These are phyloP conservation scores for Salix brachista DNA, from an alignment of 345 rosid species.

Conservation along the genomic window DNA sequence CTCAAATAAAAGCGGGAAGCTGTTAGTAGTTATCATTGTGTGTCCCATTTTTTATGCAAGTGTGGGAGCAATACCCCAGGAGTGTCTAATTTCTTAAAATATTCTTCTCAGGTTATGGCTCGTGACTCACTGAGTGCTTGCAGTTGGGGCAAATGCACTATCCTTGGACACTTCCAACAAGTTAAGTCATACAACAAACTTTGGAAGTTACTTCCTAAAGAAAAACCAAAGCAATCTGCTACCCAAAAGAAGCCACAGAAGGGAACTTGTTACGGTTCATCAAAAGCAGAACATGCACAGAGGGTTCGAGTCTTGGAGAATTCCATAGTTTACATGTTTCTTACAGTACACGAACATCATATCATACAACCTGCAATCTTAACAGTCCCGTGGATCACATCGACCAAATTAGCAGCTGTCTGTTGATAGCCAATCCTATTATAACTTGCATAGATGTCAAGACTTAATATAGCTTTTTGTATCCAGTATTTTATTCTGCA, in stretches of 20 bases:
- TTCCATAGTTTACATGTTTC: neutral
- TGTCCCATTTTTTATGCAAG: neutral
- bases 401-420: neutral
- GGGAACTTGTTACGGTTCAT: neutral
- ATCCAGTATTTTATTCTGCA: neutral
- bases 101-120: neutral
- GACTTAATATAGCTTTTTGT: neutral
- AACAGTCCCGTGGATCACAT: neutral
- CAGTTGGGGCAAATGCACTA: neutral
- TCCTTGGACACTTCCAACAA: neutral
- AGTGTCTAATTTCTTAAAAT: neutral
- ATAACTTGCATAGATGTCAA: neutral
- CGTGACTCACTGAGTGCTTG: neutral
- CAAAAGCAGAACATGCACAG: neutral
- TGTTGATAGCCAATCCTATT: neutral
- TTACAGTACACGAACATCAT: neutral
- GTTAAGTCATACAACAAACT: neutral
- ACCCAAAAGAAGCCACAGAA: neutral
- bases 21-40: too few species aligned
- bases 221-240: neutral
- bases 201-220: neutral
- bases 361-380: neutral
- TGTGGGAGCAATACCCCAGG: neutral
- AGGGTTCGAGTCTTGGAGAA: neutral
- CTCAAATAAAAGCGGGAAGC: neutral